A percentile compares a stretch with the other conserved stretches of the same genome.
Evolutionary conservation across 495 filamentous ascomycete species (phyloP).

Genomic region (Lepidopterella palustris): DNA sequence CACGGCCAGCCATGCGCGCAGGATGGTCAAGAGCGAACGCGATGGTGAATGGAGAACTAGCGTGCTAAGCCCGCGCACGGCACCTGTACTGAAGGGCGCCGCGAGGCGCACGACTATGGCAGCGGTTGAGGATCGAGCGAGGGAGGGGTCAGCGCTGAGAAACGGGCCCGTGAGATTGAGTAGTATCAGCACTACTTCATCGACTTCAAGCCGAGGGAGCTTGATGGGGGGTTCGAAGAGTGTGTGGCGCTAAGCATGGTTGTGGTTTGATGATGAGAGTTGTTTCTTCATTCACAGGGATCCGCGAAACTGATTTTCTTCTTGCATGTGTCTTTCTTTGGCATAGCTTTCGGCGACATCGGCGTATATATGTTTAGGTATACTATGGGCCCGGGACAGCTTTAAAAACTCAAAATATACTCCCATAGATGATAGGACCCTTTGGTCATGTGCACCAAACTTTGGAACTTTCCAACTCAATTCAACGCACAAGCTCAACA

Average conservation of each 20-base stretch:
- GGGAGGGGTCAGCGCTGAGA: constrained; percentile 9
- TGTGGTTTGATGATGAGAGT: too few relatives aligned
- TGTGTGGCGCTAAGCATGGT: constrained; percentile 13
- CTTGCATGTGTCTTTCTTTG: too few relatives aligned
- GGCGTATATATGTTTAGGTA: too few relatives aligned
- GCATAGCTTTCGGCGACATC: too few relatives aligned
- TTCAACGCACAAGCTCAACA: too few relatives aligned
- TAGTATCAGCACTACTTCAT: constrained; percentile 8
- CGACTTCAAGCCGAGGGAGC: background rate
- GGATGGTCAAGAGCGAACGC: constrained; percentile 64
- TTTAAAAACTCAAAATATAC: too few relatives aligned
- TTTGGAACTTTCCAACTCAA: too few relatives aligned
- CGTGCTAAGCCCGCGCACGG: constrained; percentile 58
- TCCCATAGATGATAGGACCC: too few relatives aligned
- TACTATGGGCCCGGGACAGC: too few relatives aligned
- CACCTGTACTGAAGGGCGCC: constrained; percentile 56
- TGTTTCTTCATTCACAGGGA: too few relatives aligned
- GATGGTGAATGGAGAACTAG: constrained; percentile 47
- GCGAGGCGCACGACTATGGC: constrained; percentile 25
- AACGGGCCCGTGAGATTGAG: constrained; percentile 18
- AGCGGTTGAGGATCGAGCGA: constrained; percentile 10
- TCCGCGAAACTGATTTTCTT: too few relatives aligned
- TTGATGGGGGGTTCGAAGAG: constrained; percentile 9
- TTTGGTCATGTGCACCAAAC: too few relatives aligned
- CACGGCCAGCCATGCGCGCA: constrained; percentile 60